Evolutionary conservation across 495 filamentous ascomycete species (phyloP), one percentile per base, ranked within the genome.

Genomic region (Sporormia fimetaria): DNA sequence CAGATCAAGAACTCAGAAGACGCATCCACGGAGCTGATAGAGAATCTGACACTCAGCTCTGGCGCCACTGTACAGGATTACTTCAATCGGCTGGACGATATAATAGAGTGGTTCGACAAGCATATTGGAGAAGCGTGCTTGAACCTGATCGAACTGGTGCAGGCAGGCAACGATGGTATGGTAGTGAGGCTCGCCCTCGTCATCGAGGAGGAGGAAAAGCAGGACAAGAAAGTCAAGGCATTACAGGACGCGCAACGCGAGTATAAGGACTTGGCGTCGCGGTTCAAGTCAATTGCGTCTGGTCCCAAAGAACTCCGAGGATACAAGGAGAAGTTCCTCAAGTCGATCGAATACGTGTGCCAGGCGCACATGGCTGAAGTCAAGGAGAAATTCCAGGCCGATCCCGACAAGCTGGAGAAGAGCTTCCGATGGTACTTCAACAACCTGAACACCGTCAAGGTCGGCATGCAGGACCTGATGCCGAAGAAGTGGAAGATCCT

Each of bases 401-500:
- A 95, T 52, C 81, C 92, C 0, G 74, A 81, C n/a, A 72, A 65
- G 49, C 64, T 99, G 28, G 82, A 88, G 31, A 90, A 94, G 65
- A 74, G 68, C 49, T 67, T 94, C 61, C 75, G 75, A 42, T 99
- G 92, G 90, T 96, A 77, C 62, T 99, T 96, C 70, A 93, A 94
- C 61, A 88, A 99, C 55, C 73, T 99, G 1, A 87, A 83, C 57
- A 81, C 83, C 0, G 87, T 94, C 41, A 80, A 85, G 64, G 67
- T 87, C 34, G 87, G 90, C 51, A 92, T 99, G 78, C 73, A 80
- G 33, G 69, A 69, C 24, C 65, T 99, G 36, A 84, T 94, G 71
- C 90, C 90, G 18, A 93, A 90, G 63, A 94, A 92, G 54, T 99
- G 90, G 90, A 88, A 82, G 63, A 93, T 96, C 34, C 87, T 87